These are phyloP conservation scores for Eucalyptus curtisii DNA, from an alignment of 345 rosid genomes.

Conservation along the genomic window DNA sequence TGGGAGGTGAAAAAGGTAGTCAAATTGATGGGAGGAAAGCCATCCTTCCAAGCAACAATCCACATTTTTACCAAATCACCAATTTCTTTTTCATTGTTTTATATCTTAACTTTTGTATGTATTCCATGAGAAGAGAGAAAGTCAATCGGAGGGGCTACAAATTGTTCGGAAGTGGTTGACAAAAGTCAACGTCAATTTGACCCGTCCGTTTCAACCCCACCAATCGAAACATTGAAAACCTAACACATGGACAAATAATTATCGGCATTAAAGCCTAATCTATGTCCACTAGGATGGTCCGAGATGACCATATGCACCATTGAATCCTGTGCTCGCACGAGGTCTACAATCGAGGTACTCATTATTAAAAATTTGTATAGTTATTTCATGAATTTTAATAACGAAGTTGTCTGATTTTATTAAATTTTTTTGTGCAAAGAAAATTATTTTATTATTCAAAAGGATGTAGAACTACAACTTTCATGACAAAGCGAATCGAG, in stretches of 20 bases:
- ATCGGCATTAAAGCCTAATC: not conserved
- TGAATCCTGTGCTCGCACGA: not conserved
- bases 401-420: not conserved
- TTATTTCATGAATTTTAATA: not conserved
- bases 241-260: not conserved
- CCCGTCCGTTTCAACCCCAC: not conserved
- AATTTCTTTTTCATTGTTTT: not conserved
- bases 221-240: not conserved
- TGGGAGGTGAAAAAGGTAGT: not conserved
- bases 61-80: not conserved
- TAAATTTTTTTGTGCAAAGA: not conserved
- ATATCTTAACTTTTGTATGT: not conserved
- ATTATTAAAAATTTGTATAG: not conserved
- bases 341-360: not conserved
- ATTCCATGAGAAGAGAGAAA: not conserved
- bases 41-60: not conserved
- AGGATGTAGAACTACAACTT: fast-evolving
- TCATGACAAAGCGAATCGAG: too few species aligned
- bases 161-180: not conserved
- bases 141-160: not conserved
- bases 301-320: not conserved
- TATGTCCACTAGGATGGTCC: not conserved
- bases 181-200: not conserved
- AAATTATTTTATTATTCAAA: too few species aligned
- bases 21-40: not conserved